Evolutionary conservation across 2,329 filamentous ascomycete genomes (phyloP).

Genomic region (Phaeosphaeriaceae sp.): DNA sequence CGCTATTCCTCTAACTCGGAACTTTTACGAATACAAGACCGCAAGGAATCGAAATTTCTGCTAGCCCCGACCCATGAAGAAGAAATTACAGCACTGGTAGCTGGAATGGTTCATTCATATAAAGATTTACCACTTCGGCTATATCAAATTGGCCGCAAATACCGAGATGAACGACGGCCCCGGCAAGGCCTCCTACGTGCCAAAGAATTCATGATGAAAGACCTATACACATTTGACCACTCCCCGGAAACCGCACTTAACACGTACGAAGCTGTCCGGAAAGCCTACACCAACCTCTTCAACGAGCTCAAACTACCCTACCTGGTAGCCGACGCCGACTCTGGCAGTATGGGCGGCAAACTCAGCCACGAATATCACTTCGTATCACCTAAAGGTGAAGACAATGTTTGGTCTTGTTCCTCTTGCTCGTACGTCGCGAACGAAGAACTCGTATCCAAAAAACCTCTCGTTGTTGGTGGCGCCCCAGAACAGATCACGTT

Average conservation of each 20-base stretch:
- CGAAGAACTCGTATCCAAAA: slow-evolving; percentile 75
- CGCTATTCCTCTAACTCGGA: slow-evolving; percentile 79
- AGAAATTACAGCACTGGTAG: slow-evolving; percentile 86
- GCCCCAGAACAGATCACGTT: slow-evolving; percentile 52
- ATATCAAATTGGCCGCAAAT: slow-evolving; percentile 94
- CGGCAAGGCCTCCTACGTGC: slow-evolving; percentile 86
- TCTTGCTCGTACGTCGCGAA: slow-evolving; percentile 81
- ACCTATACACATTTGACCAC: slow-evolving; percentile 92
- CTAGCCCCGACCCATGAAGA: slow-evolving; percentile 95
- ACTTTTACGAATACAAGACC: slow-evolving; percentile 81
- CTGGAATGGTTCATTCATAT: slow-evolving; percentile 76
- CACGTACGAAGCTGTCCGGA: slow-evolving; percentile 78
- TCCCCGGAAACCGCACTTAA: slow-evolving; percentile 70
- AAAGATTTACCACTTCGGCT: slow-evolving; percentile 84
- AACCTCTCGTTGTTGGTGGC: slow-evolving; percentile 16
- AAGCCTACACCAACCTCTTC: slow-evolving; percentile 78
- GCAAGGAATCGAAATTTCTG: slow-evolving; percentile 75
- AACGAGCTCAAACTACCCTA: slow-evolving; percentile 83
- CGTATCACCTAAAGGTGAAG: slow-evolving; percentile 79
- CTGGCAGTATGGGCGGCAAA: slow-evolving; percentile 93
- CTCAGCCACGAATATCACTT: slow-evolving; percentile 96
- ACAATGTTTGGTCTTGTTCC: slow-evolving; percentile 78
- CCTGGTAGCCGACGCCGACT: slow-evolving; percentile 85
- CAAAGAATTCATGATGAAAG: slow-evolving; percentile 97
- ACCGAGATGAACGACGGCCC: slow-evolving; percentile 88